These are phyloP conservation scores for Parasitella parasitica DNA, from an alignment of 371 early-diverging fungal species.

Conservation along the genomic window DNA sequence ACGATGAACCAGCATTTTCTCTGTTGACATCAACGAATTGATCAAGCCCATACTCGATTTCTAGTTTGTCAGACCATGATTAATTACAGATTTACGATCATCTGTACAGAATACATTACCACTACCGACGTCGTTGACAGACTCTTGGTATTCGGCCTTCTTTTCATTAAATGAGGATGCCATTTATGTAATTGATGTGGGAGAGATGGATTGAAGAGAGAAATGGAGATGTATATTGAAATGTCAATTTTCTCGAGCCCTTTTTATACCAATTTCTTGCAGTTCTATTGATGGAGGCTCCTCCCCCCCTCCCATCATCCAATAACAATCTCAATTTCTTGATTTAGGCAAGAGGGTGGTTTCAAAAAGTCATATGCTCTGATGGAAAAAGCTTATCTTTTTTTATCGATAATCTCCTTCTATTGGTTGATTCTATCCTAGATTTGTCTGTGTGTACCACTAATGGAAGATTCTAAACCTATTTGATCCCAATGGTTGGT, in stretches of 20 bases:
- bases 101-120: neutral
- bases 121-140: slow-evolving; percentile 10
- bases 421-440: slow-evolving; percentile 1
- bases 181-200: neutral
- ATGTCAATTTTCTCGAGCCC: neutral
- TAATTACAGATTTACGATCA: neutral
- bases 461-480: neutral
- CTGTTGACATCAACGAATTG: slow-evolving; percentile 18
- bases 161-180: slow-evolving; percentile 9
- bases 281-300: neutral
- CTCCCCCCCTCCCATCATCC: slow-evolving; percentile 14
- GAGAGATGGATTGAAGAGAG: neutral
- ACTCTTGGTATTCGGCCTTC: slow-evolving; percentile 10
- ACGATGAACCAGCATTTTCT: slow-evolving; percentile 23
- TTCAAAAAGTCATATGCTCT: slow-evolving; percentile 16
- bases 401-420: neutral
- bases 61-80: neutral
- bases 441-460: neutral
- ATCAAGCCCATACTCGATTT: slow-evolving; percentile 15
- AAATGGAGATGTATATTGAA: neutral
- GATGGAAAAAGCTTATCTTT: slow-evolving; percentile 9
- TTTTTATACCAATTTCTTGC: slow-evolving; percentile 1
- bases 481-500: neutral
- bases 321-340: slow-evolving; percentile 3
- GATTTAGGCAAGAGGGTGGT: neutral